A percentile compares a stretch with the other conserved stretches of the same genome.
phyloP scores from a whole-genome alignment of 192 early-diverging fungal species.

The Backusella australiensis region DNA sequence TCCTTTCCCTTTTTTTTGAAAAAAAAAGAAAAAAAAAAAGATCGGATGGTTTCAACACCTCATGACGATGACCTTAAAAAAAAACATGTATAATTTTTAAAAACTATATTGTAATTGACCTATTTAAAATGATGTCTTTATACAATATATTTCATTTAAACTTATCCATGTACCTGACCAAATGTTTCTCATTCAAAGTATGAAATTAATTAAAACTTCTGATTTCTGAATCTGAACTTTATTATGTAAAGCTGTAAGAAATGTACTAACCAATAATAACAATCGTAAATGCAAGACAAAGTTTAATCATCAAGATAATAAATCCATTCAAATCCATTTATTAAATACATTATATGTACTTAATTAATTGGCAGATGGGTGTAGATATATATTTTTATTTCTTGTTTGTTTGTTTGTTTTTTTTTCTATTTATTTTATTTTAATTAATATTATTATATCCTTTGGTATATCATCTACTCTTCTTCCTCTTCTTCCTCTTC shows the following conservation, averaged over 20 bases:
- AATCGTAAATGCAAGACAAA: background rate
- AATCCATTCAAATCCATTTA: background rate
- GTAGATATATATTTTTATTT: background rate
- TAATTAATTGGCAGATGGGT: background rate
- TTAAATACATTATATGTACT: background rate
- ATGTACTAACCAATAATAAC: background rate
- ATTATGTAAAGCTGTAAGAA: background rate
- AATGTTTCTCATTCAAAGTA: too few relatives aligned
- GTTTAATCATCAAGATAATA: background rate
- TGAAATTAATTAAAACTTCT: too few relatives aligned
- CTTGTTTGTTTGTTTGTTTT: background rate
- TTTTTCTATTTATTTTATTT: conserved; percentile 2
- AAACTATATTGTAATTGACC: too few relatives aligned
- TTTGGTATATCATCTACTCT: conserved; percentile 18
- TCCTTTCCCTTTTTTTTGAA: too few relatives aligned
- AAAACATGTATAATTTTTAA: too few relatives aligned
- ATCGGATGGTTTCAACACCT: too few relatives aligned
- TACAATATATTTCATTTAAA: too few relatives aligned
- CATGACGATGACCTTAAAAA: too few relatives aligned
- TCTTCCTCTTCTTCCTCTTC: conserved; percentile 41
- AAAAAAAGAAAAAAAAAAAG: too few relatives aligned
- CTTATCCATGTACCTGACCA: too few relatives aligned
- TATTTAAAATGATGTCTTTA: too few relatives aligned
- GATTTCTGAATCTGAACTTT: background rate
- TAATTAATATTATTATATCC: conserved; percentile 1